phyloP scores from a whole-genome alignment of 805 yeast genomes.

The Candida manassasensis region DNA sequence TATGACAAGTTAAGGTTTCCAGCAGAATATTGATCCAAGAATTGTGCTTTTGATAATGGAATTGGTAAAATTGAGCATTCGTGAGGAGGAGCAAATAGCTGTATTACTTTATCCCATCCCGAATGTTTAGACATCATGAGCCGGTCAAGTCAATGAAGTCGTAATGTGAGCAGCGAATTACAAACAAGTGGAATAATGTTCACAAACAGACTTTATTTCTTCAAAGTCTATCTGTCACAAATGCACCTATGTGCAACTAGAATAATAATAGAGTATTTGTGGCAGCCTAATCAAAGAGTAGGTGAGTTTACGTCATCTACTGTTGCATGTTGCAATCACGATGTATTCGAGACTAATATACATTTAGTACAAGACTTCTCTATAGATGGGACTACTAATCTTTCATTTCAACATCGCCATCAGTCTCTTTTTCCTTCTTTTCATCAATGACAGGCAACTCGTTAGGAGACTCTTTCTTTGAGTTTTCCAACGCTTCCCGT shows the following conservation, averaged over 20 bases:
- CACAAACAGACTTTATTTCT: too few species aligned
- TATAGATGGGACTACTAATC: constrained; percentile 2
- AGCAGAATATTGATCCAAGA: constrained; percentile 50
- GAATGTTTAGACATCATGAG: neutral
- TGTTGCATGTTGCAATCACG: too few species aligned
- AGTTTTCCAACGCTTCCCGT: constrained; percentile 47
- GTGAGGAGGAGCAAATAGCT: constrained; percentile 16
- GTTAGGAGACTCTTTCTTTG: constrained; percentile 15
- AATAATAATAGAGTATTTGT: too few species aligned
- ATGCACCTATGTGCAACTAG: too few species aligned
- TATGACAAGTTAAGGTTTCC: constrained; percentile 54
- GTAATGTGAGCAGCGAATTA: too few species aligned
- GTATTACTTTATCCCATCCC: neutral
- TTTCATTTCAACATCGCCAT: constrained; percentile 15
- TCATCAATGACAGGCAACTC: constrained; percentile 31
- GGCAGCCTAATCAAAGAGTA: too few species aligned
- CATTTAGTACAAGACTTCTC: neutral
- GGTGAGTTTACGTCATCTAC: too few species aligned
- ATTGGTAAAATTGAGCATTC: constrained; percentile 18
- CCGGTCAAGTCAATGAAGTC: too few species aligned
- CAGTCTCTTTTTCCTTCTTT: constrained; percentile 14
- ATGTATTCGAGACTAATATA: neutral
- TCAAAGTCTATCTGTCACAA: too few species aligned
- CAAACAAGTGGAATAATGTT: too few species aligned
- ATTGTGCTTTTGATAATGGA: constrained; percentile 44